phyloP scores from a whole-genome alignment of 805 yeast genomes.

The Jamesozyma hellenica region DNA sequence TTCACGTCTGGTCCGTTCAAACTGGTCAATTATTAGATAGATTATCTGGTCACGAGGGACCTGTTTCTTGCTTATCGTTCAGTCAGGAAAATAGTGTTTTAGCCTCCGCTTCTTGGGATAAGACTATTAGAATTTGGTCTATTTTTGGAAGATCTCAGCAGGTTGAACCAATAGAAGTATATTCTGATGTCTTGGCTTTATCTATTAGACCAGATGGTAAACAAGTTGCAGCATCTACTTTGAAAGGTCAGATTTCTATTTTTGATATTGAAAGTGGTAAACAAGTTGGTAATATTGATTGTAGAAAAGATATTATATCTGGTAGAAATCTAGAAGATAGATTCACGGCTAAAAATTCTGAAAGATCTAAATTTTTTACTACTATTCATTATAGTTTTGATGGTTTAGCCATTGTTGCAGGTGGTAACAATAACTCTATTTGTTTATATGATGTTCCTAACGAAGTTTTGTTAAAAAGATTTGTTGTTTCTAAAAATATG shows the following conservation, averaged over 20 bases:
- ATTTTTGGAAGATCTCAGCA: constrained; percentile 78
- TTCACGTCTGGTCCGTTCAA: constrained; percentile 95
- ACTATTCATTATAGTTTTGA: constrained; percentile 80
- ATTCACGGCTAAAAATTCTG: constrained; percentile 69
- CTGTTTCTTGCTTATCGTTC: constrained; percentile 78
- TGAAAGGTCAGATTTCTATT: constrained; percentile 77
- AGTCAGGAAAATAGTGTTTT: constrained; percentile 67
- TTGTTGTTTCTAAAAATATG: constrained; percentile 83
- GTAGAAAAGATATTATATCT: constrained; percentile 71
- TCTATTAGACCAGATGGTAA: constrained; percentile 90
- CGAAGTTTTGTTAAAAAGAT: constrained; percentile 74
- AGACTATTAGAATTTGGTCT: constrained; percentile 86
- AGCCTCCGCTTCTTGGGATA: constrained; percentile 95
- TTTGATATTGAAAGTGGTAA: constrained; percentile 78
- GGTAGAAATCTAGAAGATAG: constrained; percentile 81
- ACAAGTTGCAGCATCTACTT: constrained; percentile 75
- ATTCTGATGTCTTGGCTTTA: constrained; percentile 72
- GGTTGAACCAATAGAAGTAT: constrained; percentile 83
- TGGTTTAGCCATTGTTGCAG: constrained; percentile 81
- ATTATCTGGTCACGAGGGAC: constrained; percentile 90
- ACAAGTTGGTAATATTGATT: constrained; percentile 77
- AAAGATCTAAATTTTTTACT: constrained; percentile 75
- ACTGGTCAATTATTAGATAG: constrained; percentile 85
- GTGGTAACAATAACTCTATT: constrained; percentile 84
- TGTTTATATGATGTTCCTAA: constrained; percentile 86